Percentiles rank a stretch among this genome's conserved stretches.
These are phyloP conservation scores for Clavispora santaluciae DNA, from an alignment of 805 yeast genomes.

Conservation along the genomic window DNA sequence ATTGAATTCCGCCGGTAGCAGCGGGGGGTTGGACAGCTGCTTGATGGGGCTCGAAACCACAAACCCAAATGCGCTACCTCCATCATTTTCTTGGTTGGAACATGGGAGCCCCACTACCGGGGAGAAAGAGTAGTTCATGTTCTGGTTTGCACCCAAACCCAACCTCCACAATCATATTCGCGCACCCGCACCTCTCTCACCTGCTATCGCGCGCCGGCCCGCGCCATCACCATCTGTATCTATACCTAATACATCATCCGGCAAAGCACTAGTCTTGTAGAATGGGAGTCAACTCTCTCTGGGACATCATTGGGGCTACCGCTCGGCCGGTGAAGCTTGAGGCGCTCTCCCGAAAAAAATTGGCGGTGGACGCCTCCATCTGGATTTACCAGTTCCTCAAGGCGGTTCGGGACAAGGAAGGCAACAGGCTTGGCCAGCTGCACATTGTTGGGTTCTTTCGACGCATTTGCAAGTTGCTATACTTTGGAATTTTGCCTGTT, in stretches of 20 bases:
- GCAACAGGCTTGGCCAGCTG: constrained; percentile 68
- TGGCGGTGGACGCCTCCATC: constrained; percentile 97
- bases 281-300: constrained; percentile 95
- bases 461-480: constrained; percentile 84
- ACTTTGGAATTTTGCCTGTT: constrained; percentile 81
- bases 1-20: constrained; percentile 46
- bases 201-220: no score
- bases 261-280: no score
- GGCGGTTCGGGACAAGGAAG: constrained; percentile 86
- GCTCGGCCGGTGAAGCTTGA: constrained; percentile 89
- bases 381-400: constrained; percentile 97
- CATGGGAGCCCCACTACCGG: not conserved
- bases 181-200: not conserved
- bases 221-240: no score
- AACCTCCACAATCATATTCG: not conserved
- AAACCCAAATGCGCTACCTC: not conserved
- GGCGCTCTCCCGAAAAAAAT: constrained; percentile 65
- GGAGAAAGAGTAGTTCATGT: not conserved
- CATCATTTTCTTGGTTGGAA: not conserved
- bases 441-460: constrained; percentile 96
- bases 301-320: constrained; percentile 88
- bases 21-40: not conserved
- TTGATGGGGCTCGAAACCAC: not conserved
- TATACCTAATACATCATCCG: no score
- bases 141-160: not conserved